A percentile compares a stretch with the other conserved stretches of the same genome.
phyloP scores from a whole-genome alignment of 305 asterid species.

The Rubia balearica region DNA sequence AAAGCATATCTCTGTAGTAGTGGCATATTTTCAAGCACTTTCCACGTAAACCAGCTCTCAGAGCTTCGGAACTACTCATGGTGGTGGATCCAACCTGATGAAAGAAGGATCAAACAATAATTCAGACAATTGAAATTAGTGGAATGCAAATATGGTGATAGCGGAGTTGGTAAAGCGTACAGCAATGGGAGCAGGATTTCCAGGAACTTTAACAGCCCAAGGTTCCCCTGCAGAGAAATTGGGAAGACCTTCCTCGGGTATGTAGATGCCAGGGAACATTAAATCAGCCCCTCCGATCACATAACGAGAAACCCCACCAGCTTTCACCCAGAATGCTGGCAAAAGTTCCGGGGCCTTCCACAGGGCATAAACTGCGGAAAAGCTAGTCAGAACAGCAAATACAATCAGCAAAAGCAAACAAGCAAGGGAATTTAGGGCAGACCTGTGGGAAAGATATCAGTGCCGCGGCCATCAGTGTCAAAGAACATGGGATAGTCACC shows the following conservation, averaged over 20 bases:
- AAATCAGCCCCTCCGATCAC: conserved; percentile 96
- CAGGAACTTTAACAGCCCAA: conserved; percentile 94
- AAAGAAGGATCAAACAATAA: conserved; percentile 13
- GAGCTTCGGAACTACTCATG: conserved; percentile 74
- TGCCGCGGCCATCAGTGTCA: conserved; percentile 82
- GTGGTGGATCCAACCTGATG: conserved; percentile 84
- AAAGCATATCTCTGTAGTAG: conserved; percentile 73
- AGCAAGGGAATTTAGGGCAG: conserved; percentile 8
- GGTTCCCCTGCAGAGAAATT: conserved; percentile 75
- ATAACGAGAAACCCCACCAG: conserved; percentile 83
- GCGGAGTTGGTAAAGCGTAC: conserved; percentile 38
- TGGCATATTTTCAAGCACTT: conserved; percentile 81
- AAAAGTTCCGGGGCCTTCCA: conserved; percentile 91
- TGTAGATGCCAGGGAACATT: conserved; percentile 88
- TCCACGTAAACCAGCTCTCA: conserved; percentile 85
- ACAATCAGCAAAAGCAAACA: conserved; percentile 11
- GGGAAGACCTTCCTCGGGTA: conserved; percentile 73
- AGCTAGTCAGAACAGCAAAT: not conserved
- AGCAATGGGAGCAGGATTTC: conserved; percentile 91
- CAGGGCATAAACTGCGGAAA: conserved; percentile 68
- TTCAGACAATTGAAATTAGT: conserved; percentile 5
- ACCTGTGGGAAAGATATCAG: conserved; percentile 87
- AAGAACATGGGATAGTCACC: conserved; percentile 82
- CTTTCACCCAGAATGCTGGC: conserved; percentile 87
- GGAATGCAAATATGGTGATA: conserved; percentile 10